Base-by-base conservation (phyloP, 257 asterid species). In the Ocimum tenuiflorum region DNA sequence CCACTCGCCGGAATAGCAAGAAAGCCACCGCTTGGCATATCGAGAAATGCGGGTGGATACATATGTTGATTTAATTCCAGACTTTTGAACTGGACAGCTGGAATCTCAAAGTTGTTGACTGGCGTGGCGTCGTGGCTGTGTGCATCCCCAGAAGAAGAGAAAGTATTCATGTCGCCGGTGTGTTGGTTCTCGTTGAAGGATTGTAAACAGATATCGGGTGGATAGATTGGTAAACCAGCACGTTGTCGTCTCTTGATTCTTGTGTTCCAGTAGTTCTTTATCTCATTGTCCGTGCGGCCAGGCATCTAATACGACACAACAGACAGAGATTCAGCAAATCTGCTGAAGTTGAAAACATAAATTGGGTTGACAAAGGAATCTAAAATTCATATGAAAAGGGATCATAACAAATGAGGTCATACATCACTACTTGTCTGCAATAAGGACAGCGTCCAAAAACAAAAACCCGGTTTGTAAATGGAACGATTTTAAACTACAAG, bases 241-340 rank as follows among this genome's bases (percentile, higher is more conserved):
- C 95, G 97, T 52, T 83, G 92, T 56, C 67, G 76, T 77, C 95
- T 81, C 85, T 88, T 91, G 60, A 84, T 79, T 75, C 96, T 77
- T 36, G 97, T 86, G 72, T 91, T 91, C 97, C 97, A 90, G 62
- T 69, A 90, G 86, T 87, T 90, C 55, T 90, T 90, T 42, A 90
- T 87, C 85, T 90, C 97, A 43, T 91, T 91, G 75, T 88, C 96
- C n/a, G 97, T 88, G 63, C 96, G 95, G 31, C 97, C 96, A 49
- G 97, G 97, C 83, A 91, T 79, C 97, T 91, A 79, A 41, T 17
- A 72, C 9, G 64, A 41, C 51, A 55, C 54, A 59, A 29, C 36
- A 31, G 36, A 2, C 36, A 31, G 7, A 31, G 36, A 31, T 1
- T 31, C 1, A 24, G 36, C 36, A 2, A 4, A 31, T 4, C 7